A percentile compares a stretch with the other conserved stretches of the same genome.
phyloP scores from a whole-genome alignment of 495 filamentous ascomycete species.

The Podospora pseudopauciseta region DNA sequence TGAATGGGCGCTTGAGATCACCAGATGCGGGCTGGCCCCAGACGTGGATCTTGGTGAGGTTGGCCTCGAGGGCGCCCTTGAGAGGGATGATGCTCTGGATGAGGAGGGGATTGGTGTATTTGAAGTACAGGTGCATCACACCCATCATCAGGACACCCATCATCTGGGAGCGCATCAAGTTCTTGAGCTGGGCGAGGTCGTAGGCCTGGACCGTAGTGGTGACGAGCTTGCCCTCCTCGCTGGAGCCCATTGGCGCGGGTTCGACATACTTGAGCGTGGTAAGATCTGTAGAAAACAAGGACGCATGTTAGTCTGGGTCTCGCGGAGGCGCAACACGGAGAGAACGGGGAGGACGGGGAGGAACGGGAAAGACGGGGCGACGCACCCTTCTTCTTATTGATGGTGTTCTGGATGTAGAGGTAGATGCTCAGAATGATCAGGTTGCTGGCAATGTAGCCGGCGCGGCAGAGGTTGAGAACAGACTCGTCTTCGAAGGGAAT shows the following conservation, averaged over 20 bases:
- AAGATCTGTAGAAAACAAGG: conserved; percentile 59
- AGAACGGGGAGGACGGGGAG: too few relatives aligned
- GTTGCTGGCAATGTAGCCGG: conserved; percentile 80
- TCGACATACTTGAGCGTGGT: conserved; percentile 99
- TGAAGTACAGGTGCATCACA: conserved; percentile 97
- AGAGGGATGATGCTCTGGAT: conserved; percentile 98
- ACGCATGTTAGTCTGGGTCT: conserved; percentile 13
- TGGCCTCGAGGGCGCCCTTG: conserved; percentile 90
- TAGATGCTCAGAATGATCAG: conserved; percentile 80
- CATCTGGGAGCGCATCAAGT: conserved; percentile 77
- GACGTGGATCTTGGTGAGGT: conserved; percentile 91
- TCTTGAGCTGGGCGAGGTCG: conserved; percentile 79
- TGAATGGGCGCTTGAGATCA: conserved; percentile 94
- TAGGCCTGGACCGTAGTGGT: conserved; percentile 95
- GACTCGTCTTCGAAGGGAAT: conserved; percentile 90
- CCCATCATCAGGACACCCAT: conserved; percentile 98
- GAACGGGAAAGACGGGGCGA: background rate
- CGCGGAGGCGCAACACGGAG: background rate
- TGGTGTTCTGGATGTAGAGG: conserved; percentile 73
- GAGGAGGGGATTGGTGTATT: conserved; percentile 97
- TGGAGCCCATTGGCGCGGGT: conserved; percentile 83
- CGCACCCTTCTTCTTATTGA: conserved; percentile 94
- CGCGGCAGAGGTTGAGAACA: conserved; percentile 79
- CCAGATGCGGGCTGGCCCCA: conserved; percentile 86
- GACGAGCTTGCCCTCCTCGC: conserved; percentile 88